Percentiles rank a stretch among this genome's conserved stretches.
Conservation (phyloP, 345 rosid species). For the Sapria himalayana region DNA sequence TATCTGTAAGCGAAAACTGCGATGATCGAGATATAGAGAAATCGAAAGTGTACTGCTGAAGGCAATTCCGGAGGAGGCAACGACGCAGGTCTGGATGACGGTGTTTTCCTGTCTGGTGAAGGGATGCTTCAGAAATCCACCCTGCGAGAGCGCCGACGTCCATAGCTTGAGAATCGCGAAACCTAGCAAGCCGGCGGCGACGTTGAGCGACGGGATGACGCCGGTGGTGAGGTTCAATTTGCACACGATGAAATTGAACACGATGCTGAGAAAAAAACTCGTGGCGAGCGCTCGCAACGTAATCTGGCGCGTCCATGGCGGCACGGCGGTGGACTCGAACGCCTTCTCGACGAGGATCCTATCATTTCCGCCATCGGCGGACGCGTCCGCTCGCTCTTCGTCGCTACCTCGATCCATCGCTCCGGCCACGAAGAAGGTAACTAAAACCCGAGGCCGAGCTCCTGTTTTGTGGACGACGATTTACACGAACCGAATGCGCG, state of each 20-base stretch:
- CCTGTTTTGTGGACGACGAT: no score
- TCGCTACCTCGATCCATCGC: background rate
- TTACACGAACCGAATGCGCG: no score
- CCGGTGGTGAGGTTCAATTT: slow-evolving; percentile 56
- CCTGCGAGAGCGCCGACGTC: slow-evolving; percentile 18
- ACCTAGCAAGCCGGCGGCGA: slow-evolving; percentile 44
- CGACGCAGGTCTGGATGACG: slow-evolving; percentile 69
- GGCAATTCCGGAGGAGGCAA: slow-evolving; percentile 89
- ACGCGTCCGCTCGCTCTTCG: slow-evolving; percentile 1
- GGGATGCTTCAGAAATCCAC: slow-evolving; percentile 44
- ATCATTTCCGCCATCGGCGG: background rate
- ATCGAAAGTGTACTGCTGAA: slow-evolving; percentile 78
- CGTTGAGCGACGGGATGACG: slow-evolving; percentile 43
- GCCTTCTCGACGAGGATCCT: slow-evolving; percentile 22
- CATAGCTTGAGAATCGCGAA: slow-evolving; percentile 26
- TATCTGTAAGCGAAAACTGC: no score
- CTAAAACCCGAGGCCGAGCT: no score
- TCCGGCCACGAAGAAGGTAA: no score
- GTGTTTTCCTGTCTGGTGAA: slow-evolving; percentile 80
- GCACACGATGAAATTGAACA: slow-evolving; percentile 50
- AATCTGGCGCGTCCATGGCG: slow-evolving; percentile 32
- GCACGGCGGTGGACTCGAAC: slow-evolving; percentile 20
- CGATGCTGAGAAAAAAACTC: slow-evolving; percentile 23
- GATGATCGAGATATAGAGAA: no score
- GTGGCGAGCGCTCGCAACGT: slow-evolving; percentile 28